Base-by-base conservation (phyloP, 352 stramenopile genomes). In the Thalassiosira livingstoniorum region DNA sequence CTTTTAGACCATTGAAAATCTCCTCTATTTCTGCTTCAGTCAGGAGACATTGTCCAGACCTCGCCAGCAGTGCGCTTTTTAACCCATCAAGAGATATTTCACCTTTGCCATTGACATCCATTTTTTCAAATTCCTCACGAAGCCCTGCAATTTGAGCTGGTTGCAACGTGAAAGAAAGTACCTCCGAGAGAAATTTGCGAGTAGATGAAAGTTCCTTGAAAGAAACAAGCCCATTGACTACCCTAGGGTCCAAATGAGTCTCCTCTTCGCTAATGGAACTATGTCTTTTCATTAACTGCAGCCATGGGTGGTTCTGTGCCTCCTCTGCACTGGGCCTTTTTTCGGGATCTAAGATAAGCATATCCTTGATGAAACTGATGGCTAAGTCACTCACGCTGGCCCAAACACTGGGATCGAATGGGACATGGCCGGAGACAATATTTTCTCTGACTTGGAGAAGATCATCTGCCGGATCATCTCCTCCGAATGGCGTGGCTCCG, bases 401-500 rank as follows among this genome's bases (percentile, higher is more conserved):
- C 91, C 91, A 94, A 34, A 93, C 78, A 11, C 91, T 80, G 1
- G 87, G 89, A 77, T 93, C 82, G 75, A 94, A 95, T 2, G 37
- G n/a, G 42, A 89, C 66, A 11, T 85, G 39, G 13, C 80, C 69
- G 21, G 67, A 55, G 21, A 94, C 47, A 55, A 95, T 95, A 29
- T 88, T 92, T 11, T 86, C 54, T 43, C 87, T 69, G 1, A 94
- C 88, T 67, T 82, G 34, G 15, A 83, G 31, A n/a, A 92, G 66
- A 47, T 71, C 23, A 58, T 89, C 78, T 35, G 62, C 43, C n/a
- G 80, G 96, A 51, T 95, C 97, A 70, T 97, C 95, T 47, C 97
- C 97, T 77, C 98, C 97, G 90, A 99, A 99, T 13, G 97, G 97
- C 7, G 97, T 95, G 77, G 98, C 98, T 37, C 97, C 90, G 64